These are phyloP conservation scores for Aspergillus flavus DNA, from an alignment of 2,329 filamentous ascomycete species.

Conservation along the genomic window DNA sequence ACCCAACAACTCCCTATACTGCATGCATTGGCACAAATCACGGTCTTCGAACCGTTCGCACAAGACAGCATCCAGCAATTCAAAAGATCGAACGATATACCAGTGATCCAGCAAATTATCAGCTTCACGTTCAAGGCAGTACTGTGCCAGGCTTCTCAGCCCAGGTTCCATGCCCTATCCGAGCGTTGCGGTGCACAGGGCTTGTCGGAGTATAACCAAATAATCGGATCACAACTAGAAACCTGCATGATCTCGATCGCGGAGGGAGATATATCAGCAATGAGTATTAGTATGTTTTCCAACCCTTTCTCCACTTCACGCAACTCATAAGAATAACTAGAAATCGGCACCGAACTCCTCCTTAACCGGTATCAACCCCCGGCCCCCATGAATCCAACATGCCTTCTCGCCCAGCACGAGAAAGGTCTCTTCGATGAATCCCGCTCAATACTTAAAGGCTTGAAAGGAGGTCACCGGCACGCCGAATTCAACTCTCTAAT, in stretches of 20 bases:
- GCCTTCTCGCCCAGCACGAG: conserved; percentile 14
- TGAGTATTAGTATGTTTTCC: conserved; percentile 22
- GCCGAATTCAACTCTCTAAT: not conserved
- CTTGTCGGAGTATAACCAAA: conserved; percentile 17
- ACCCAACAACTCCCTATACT: conserved; percentile 28
- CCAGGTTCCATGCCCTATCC: conserved; percentile 18
- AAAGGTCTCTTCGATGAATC: not conserved
- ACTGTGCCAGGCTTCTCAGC: not conserved
- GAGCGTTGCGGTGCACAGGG: conserved; percentile 21
- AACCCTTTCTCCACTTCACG: not conserved
- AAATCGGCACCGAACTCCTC: conserved; percentile 26
- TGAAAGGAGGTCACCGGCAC: not conserved
- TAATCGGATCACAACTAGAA: conserved; percentile 15
- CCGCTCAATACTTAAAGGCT: not conserved
- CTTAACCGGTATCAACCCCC: conserved; percentile 25
- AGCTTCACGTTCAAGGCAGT: not conserved
- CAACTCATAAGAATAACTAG: conserved; percentile 10
- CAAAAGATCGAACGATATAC: conserved; percentile 1
- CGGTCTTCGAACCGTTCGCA: conserved; percentile 22
- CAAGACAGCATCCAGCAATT: not conserved
- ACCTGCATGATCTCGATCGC: conserved; percentile 10
- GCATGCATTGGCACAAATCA: conserved; percentile 22
- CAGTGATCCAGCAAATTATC: not conserved
- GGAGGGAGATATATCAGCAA: conserved; percentile 22
- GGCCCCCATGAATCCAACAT: conserved; percentile 8